A percentile compares a stretch with the other conserved stretches of the same genome.
Conservation (phyloP, 2,329 filamentous ascomycete genomes). For the Zarea fungicola region DNA sequence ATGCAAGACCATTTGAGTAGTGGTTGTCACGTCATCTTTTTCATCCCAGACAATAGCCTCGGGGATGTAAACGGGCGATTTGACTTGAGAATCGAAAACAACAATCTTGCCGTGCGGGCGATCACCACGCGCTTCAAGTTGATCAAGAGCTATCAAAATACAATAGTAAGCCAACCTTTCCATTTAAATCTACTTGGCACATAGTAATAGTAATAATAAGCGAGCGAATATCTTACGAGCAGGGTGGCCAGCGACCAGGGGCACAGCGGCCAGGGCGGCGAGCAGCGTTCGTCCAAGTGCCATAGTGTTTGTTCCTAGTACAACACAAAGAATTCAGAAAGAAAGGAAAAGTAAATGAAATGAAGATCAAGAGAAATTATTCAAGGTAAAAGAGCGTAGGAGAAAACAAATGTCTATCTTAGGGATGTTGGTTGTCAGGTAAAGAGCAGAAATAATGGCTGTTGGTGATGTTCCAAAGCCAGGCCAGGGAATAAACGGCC, state of each 20-base stretch:
- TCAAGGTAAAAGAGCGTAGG: background rate
- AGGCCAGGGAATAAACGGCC: too few relatives aligned
- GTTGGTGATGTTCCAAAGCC: too few relatives aligned
- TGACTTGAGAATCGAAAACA: slow-evolving; percentile 31
- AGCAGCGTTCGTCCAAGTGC: slow-evolving; percentile 19
- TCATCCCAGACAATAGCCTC: slow-evolving; percentile 57
- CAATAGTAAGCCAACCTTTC: too few relatives aligned
- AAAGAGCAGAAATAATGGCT: background rate
- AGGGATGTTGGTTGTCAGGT: background rate
- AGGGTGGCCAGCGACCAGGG: slow-evolving; percentile 19
- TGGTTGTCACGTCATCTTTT: slow-evolving; percentile 45
- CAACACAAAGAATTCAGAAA: slow-evolving; percentile 5
- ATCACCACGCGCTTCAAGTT: slow-evolving; percentile 30
- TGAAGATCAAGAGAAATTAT: background rate
- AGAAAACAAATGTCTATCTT: background rate
- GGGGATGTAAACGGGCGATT: slow-evolving; percentile 36
- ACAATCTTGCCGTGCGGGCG: slow-evolving; percentile 30
- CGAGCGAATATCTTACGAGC: slow-evolving; percentile 17
- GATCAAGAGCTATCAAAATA: background rate
- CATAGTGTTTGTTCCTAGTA: slow-evolving; percentile 18
- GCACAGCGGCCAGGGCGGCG: slow-evolving; percentile 21
- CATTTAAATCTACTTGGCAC: too few relatives aligned
- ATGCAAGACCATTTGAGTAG: slow-evolving; percentile 30
- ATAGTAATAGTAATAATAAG: background rate
- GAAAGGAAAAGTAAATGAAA: slow-evolving; percentile 10